Conservation (phyloP, 768 basidiomycete genomes). For the Dioszegia hungarica region DNA sequence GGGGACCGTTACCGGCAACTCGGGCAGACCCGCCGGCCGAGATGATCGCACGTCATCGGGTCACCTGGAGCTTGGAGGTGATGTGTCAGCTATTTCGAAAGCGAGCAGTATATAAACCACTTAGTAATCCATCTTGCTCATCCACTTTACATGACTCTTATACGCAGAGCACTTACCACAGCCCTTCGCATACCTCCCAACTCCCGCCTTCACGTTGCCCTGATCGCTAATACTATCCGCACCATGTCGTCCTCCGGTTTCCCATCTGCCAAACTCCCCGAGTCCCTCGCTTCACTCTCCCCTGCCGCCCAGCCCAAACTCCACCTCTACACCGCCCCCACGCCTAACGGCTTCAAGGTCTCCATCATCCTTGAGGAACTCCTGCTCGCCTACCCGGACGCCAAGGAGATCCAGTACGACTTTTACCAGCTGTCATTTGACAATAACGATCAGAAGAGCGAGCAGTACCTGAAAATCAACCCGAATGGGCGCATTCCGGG, state of each 20-base stretch:
- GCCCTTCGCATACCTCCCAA: no score
- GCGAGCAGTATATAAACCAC: not conserved
- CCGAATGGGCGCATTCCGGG: conserved; percentile 51
- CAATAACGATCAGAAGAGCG: conserved; percentile 71
- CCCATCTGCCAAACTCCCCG: conserved; percentile 5
- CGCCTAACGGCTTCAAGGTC: conserved; percentile 56
- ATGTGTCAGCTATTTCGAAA: no score
- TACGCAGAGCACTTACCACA: no score
- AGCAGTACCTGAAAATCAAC: conserved; percentile 64
- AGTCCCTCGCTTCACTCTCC: conserved; percentile 14
- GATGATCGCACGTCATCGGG: no score
- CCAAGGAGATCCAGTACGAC: conserved; percentile 43
- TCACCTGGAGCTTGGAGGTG: no score
- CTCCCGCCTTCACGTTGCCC: no score
- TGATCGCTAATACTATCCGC: not conserved
- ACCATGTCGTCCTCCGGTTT: not conserved
- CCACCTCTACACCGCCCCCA: conserved; percentile 55
- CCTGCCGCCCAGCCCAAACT: conserved; percentile 24
- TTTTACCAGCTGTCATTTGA: conserved; percentile 55
- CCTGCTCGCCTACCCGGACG: conserved; percentile 53
- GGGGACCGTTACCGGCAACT: no score
- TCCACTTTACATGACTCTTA: no score
- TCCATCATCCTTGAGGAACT: conserved; percentile 64
- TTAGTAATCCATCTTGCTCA: no score
- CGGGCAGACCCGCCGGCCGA: no score